A percentile compares a stretch with the other conserved stretches of the same genome.
Conservation (phyloP, 2,329 filamentous ascomycete genomes). For the Chrysoporthe cubensis region DNA sequence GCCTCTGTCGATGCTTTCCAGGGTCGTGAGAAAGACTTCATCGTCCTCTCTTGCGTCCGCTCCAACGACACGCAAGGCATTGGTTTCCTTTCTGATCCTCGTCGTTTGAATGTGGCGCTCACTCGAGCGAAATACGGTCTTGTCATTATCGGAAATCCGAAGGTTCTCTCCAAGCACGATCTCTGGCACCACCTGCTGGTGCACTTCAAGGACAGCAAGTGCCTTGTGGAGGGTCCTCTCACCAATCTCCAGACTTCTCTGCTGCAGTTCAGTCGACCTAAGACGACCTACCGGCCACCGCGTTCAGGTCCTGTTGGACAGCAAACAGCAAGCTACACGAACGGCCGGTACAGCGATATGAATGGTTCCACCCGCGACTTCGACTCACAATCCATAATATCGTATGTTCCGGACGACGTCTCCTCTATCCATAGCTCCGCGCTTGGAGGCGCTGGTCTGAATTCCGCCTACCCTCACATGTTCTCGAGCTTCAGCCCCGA, state of each 20-base stretch:
- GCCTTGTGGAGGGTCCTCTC: conserved; percentile 91
- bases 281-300: conserved; percentile 90
- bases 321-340: conserved; percentile 32
- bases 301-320: conserved; percentile 57
- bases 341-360: conserved; percentile 46
- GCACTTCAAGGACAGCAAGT: conserved; percentile 97
- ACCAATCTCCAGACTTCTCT: conserved; percentile 96
- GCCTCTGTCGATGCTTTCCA: conserved; percentile 99
- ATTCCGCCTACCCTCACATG: conserved; percentile 88
- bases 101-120: conserved; percentile 94
- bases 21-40: conserved; percentile 98
- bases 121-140: conserved; percentile 96
- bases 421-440: conserved; percentile 94
- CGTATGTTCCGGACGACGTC: conserved; percentile 95
- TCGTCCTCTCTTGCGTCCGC: conserved; percentile 94
- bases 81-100: conserved; percentile 96
- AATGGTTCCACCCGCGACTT: conserved; percentile 55
- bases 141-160: conserved; percentile 96
- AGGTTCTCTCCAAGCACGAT: conserved; percentile 96
- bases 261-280: conserved; percentile 91
- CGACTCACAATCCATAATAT: conserved; percentile 87
- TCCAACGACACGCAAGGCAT: conserved; percentile 99
- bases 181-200: conserved; percentile 94
- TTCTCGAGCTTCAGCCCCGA: conserved; percentile 91
- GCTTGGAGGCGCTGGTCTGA: conserved; percentile 80